Evolutionary conservation across 169 alveolate species (phyloP), one percentile per base, ranked within the genome.

Genomic region (Plasmodium cynomolgi): DNA sequence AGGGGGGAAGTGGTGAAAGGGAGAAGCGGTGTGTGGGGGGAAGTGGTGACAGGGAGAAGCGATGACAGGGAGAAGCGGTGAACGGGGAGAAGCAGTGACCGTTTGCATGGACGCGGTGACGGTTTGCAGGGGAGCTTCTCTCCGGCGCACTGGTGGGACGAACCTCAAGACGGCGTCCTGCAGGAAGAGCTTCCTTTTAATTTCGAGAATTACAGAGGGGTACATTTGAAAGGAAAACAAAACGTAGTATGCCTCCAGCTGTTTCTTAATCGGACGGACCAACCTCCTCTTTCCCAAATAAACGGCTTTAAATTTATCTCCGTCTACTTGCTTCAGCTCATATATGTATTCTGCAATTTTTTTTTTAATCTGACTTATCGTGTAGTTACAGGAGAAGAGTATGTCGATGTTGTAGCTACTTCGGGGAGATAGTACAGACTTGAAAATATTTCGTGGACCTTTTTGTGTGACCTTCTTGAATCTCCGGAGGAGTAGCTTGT

Each of bases 181-280:
- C 2, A 77, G 26, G 7, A 4, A 11, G 4, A 85, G 44, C 72
- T 85, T 85, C 34, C 79, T 13, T 1, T 50, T 74, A 74, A 85
- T 50, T 1, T 85, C 85, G 5, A 8, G 9, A 85, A 85, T 85
- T 23, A 85, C 11, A 1, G 93, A 85, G 15, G 93, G 93, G 41
- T 85, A 85, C 26, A 85, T 39, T 33, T 85, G 81, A 23, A 85
- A 85, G 29, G 93, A 62, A 33, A 85, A 85, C 37, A 75, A 34
- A 17, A 85, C 34, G 20, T 85, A 85, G 71, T 85, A 85, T 26
- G 85, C 93, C 29, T 85, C 93, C 11, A 39, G 2, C 47, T 74
- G 84, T 50, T 85, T 85, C 62, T 85, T 85, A 33, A 85, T 85
- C 4, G 93, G 93, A 29, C 93, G 50, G 4, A 85, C 85, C 20